These are phyloP conservation scores for Cystofilobasidium bisporidii DNA, from an alignment of 768 basidiomycete genomes.

Conservation along the genomic window DNA sequence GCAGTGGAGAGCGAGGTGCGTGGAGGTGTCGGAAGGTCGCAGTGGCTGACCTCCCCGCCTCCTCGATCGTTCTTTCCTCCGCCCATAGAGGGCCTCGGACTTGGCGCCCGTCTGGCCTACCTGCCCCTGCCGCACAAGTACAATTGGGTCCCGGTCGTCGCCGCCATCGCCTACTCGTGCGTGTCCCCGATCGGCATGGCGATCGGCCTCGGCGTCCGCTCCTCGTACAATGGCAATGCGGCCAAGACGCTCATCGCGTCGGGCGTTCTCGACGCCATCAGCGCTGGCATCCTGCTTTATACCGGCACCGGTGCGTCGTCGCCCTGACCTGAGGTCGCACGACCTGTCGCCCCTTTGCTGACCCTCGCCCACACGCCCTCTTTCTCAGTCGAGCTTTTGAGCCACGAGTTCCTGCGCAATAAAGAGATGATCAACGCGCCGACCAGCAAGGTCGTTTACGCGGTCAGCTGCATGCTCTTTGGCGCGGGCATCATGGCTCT, in stretches of 20 bases:
- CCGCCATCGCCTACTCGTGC: conserved; percentile 58
- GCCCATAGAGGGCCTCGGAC: conserved; percentile 89
- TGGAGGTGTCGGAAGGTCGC: too few species aligned
- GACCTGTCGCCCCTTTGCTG: too few species aligned
- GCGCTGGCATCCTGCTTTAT: conserved; percentile 55
- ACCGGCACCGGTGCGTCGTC: too few species aligned
- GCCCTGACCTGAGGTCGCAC: too few species aligned
- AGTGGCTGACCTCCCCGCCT: too few species aligned
- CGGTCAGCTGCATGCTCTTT: conserved; percentile 62
- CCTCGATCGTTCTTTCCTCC: too few species aligned
- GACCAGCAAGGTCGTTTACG: conserved; percentile 57
- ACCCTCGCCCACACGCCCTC: too few species aligned
- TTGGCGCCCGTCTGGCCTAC: conserved; percentile 79
- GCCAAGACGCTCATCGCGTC: conserved; percentile 51
- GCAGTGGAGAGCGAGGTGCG: too few species aligned
- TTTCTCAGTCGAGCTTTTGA: conserved; percentile 89
- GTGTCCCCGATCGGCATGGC: conserved; percentile 86
- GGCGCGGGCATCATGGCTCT: conserved; percentile 86
- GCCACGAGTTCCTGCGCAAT: conserved; percentile 90
- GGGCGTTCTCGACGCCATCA: conserved; percentile 73
- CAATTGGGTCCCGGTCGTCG: conserved; percentile 49
- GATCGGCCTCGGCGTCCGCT: conserved; percentile 61
- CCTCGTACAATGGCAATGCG: conserved; percentile 21
- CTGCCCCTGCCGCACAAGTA: conserved; percentile 45
- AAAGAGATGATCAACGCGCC: conserved; percentile 59